A percentile compares a stretch with the other conserved stretches of the same genome.
Conservation (phyloP, 371 early-diverging fungal genomes). For the Saksenaea oblongispora region DNA sequence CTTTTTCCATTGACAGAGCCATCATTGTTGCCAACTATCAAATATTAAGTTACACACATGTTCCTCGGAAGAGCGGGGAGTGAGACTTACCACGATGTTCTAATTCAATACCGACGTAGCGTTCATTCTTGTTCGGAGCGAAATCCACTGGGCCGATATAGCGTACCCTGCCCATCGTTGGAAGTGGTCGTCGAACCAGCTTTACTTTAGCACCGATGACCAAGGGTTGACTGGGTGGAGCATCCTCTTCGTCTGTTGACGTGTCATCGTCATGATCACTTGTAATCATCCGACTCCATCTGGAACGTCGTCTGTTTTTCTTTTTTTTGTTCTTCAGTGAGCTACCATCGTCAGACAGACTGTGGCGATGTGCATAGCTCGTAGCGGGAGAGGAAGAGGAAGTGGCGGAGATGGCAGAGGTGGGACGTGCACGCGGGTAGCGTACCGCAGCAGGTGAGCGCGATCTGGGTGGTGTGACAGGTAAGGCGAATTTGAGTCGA, state of each 20-base stretch:
- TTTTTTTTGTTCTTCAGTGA: slow-evolving; percentile 15
- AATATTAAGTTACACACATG: not conserved
- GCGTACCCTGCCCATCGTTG: slow-evolving; percentile 36
- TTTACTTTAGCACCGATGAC: slow-evolving; percentile 31
- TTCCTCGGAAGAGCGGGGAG: not conserved
- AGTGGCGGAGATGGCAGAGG: not conserved
- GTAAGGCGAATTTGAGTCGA: slow-evolving; percentile 28
- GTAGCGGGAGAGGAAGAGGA: not conserved
- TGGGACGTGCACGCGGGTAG: not conserved
- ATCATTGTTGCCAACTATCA: slow-evolving; percentile 43
- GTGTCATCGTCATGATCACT: slow-evolving; percentile 9
- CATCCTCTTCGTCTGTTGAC: slow-evolving; percentile 6
- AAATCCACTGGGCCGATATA: slow-evolving; percentile 35
- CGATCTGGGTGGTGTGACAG: slow-evolving; percentile 25
- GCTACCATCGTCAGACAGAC: slow-evolving; percentile 14
- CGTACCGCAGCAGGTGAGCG: slow-evolving; percentile 8
- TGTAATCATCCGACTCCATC: slow-evolving; percentile 2
- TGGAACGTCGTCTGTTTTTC: slow-evolving; percentile 8
- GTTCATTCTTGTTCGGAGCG: slow-evolving; percentile 25
- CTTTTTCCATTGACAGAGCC: slow-evolving; percentile 36
- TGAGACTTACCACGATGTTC: slow-evolving; percentile 36
- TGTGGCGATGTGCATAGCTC: not conserved
- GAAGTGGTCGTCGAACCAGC: slow-evolving; percentile 33
- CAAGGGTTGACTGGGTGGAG: not conserved
- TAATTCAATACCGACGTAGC: slow-evolving; percentile 45